A percentile compares a stretch with the other conserved stretches of the same genome.
phyloP scores from a whole-genome alignment of 2,329 filamentous ascomycete genomes.

The Biscogniauxia mediterranea region DNA sequence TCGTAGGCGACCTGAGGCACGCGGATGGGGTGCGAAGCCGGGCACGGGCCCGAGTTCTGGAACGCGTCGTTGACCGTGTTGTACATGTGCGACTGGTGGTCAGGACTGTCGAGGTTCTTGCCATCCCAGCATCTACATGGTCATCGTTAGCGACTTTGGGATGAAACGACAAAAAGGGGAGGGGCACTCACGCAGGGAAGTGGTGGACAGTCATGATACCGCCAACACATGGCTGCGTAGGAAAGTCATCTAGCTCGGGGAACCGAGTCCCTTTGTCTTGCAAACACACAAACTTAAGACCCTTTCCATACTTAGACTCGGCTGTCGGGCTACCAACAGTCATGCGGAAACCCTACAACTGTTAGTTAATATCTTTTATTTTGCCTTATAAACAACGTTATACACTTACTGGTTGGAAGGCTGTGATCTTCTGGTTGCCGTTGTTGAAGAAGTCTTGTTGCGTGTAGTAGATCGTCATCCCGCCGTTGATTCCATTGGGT shows the following conservation, averaged over 20 bases:
- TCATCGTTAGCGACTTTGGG: constrained; percentile 5
- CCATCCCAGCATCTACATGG: constrained; percentile 44
- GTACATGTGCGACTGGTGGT: constrained; percentile 32
- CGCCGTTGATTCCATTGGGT: constrained; percentile 28
- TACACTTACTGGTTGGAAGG: constrained; percentile 39
- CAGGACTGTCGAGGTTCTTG: constrained; percentile 40
- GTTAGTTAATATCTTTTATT: constrained; percentile 3
- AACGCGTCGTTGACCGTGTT: constrained; percentile 33
- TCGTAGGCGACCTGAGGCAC: constrained; percentile 44
- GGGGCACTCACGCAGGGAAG: constrained; percentile 35
- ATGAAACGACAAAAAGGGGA: not conserved
- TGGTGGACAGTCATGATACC: constrained; percentile 44
- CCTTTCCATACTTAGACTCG: constrained; percentile 34
- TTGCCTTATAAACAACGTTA: not conserved
- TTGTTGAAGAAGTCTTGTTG: constrained; percentile 31
- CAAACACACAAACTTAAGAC: constrained; percentile 42
- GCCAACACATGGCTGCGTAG: constrained; percentile 36
- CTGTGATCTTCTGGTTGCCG: constrained; percentile 40
- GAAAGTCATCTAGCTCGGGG: constrained; percentile 41
- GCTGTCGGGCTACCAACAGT: constrained; percentile 37
- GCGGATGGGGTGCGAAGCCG: constrained; percentile 39
- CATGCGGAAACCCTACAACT: constrained; percentile 42
- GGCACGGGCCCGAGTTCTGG: constrained; percentile 34
- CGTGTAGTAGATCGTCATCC: constrained; percentile 34
- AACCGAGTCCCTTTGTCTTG: constrained; percentile 39